Base-by-base conservation (phyloP, 495 filamentous ascomycete species). In the Penicillium cataractarum region DNA sequence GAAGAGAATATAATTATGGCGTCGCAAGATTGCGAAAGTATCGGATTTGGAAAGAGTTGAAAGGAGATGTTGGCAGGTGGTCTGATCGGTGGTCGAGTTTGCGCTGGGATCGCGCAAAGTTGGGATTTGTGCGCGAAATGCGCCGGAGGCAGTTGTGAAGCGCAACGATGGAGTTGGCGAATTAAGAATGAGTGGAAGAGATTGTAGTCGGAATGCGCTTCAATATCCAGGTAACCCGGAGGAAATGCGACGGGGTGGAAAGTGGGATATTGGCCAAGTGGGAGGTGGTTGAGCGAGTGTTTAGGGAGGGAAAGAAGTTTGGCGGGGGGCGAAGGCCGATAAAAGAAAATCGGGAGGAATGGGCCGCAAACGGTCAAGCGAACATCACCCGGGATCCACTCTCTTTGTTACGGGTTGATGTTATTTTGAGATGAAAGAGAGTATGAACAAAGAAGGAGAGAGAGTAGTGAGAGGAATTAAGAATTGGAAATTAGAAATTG, bases 91-190 rank as follows among this genome's bases (percentile, higher is more conserved):
- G 40, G 46, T 51, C n/a, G n/a, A 37, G 19, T 48, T 61, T 39
- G 52, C 51, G 40, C 39, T 39, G 55, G 58, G 57, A 19, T 54
- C 48, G 66, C 54, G 56, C 56, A 53, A 40, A 49, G 51, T 32
- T 49, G 15, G 49, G 60, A 66, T 55, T 65, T 70, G 68, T 71
- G 65, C 63, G 69, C 56, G 52, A 56, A 60, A 63, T 70, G 76
- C 78, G 78, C 78, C 78, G 76, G 76, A 69, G 58, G 55, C 54
- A 46, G 68, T 78, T 65, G 67, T 48, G 65, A 70, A 44, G 60
- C 69, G 72, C 64, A 53, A 64, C 53, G 63, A 64, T 27, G 46
- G 61, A 63, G 65, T 65, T 64, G 51, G 29, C 46, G 35, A 42
- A 46, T 27, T 39, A 39, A 68, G 68, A 76, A 70, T 37, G 64